Evolutionary conservation across 805 yeast species (phyloP).

Genomic region (Yarrowia deformans): DNA sequence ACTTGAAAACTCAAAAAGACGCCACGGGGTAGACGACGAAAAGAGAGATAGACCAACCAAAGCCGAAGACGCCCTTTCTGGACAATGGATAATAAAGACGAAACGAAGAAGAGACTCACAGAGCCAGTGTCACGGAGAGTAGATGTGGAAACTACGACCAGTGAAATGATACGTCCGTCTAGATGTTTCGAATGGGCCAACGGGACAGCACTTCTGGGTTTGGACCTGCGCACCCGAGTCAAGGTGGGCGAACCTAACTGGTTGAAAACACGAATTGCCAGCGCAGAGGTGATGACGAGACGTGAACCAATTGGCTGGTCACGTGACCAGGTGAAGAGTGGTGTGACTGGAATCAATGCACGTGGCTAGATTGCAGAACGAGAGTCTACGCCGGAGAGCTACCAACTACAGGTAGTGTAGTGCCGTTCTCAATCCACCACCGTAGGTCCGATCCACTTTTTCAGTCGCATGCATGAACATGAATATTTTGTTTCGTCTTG

Average conservation of each 20-base stretch:
- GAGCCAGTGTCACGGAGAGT: neutral
- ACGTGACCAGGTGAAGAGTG: neutral
- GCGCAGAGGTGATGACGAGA: neutral
- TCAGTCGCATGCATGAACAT: slow-evolving; percentile 14
- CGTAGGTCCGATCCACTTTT: neutral
- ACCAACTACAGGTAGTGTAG: too few relatives aligned
- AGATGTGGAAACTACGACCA: neutral
- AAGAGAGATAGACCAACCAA: neutral
- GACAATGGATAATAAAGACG: neutral
- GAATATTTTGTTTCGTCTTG: slow-evolving; percentile 3
- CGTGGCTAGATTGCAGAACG: too few relatives aligned
- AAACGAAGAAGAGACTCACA: neutral
- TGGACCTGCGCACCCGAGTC: slow-evolving; percentile 36
- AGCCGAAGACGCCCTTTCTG: neutral
- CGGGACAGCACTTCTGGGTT: slow-evolving; percentile 4
- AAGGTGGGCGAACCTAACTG: slow-evolving; percentile 17
- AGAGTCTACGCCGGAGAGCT: too few relatives aligned
- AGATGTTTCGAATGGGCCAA: too few relatives aligned
- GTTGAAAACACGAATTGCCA: slow-evolving; percentile 5
- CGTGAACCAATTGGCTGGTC: neutral
- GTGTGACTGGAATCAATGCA: too few relatives aligned
- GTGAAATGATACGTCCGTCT: too few relatives aligned
- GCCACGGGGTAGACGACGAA: slow-evolving; percentile 23
- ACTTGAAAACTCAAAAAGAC: slow-evolving; percentile 11
- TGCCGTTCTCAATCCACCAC: too few relatives aligned